Base-by-base conservation (phyloP, 352 stramenopile species). In the Globisporangium nunn region DNA sequence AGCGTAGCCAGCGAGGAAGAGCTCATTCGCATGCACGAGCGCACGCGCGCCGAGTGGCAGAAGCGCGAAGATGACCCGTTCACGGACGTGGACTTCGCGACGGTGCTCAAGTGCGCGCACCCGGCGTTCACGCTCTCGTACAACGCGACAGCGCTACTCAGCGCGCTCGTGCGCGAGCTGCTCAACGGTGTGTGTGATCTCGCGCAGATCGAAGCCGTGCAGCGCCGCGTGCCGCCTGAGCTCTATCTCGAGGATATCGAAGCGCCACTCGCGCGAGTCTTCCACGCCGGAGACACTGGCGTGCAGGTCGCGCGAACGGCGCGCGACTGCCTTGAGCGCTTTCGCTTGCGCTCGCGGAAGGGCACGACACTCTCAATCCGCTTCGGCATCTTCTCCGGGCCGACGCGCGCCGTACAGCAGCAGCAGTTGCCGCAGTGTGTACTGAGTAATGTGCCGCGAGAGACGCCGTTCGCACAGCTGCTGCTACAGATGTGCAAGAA, bases 31-130 rank as follows among this genome's bases (percentile, higher is more conserved):
- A 56, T 66, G 23, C 72, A 85, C 51, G 72, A 71, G 55, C 66
- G 68, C 45, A 81, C 69, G 41, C 71, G 73, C 11, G 63, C 64
- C 57, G 72, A 83, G 64, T 85, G 75, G 72, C 68, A 81, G 56
- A 76, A 78, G 61, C 72, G 72, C 37, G 72, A 76, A 40, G 72
- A 83, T 50, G 75, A 81, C 29, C 75, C 75, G 59, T 85, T 85
- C 63, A 64, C 62, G 12, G 75, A 85, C 7, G 71, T 80, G 46
- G 75, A 85, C 54, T 85, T 85, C 17, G 71, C 72, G 11, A 78
- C 60, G 50, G 71, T 83, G 52, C 71, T 85, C 59, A 83, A 83
- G 65, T 81, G 72, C 54, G 75, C 72, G 17, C 75, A 85, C 47
- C 72, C 75, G 18, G 75, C 72, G 52, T 83, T 81, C 71, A 83